phyloP scores from a whole-genome alignment of 371 early-diverging fungal genomes.

The Aphelidium insulamus region DNA sequence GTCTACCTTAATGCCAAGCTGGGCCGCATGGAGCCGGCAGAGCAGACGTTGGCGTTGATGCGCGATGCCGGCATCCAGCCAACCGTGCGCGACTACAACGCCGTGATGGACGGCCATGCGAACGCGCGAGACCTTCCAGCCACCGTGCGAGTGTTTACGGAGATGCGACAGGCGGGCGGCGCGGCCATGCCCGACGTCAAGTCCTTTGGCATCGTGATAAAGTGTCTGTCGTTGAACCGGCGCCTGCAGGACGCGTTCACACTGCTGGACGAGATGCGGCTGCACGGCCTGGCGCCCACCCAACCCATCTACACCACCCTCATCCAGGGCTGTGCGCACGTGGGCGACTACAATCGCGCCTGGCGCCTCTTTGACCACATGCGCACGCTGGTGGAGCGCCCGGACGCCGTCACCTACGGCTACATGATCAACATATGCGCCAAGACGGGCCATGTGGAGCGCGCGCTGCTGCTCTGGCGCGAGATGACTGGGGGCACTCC shows the following conservation, averaged over 20 bases:
- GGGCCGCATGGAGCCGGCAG: too few species aligned
- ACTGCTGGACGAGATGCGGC: constrained; percentile 46
- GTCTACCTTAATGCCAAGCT: too few species aligned
- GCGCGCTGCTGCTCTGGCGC: constrained; percentile 56
- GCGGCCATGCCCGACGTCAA: constrained; percentile 29
- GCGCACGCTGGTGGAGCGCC: constrained; percentile 48
- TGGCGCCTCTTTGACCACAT: constrained; percentile 81
- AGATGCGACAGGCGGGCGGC: constrained; percentile 16
- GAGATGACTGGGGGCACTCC: too few species aligned
- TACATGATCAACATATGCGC: constrained; percentile 83
- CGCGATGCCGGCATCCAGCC: constrained; percentile 32
- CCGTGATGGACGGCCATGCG: constrained; percentile 59
- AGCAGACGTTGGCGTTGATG: constrained; percentile 42
- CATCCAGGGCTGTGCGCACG: constrained; percentile 56
- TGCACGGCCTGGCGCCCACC: constrained; percentile 18
- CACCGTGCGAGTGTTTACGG: constrained; percentile 23
- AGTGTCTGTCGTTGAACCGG: constrained; percentile 28
- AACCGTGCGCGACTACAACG: constrained; percentile 34
- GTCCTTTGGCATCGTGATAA: constrained; percentile 43
- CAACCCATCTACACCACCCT: constrained; percentile 48
- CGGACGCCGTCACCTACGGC: constrained; percentile 52
- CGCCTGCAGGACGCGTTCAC: constrained; percentile 45
- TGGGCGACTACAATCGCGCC: constrained; percentile 39
- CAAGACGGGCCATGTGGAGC: constrained; percentile 44
- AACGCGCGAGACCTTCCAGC: constrained; percentile 32